Evolutionary conservation across 805 yeast genomes (phyloP), one percentile per base, ranked within the genome.

Genomic region (Nakazawaea ernobii): DNA sequence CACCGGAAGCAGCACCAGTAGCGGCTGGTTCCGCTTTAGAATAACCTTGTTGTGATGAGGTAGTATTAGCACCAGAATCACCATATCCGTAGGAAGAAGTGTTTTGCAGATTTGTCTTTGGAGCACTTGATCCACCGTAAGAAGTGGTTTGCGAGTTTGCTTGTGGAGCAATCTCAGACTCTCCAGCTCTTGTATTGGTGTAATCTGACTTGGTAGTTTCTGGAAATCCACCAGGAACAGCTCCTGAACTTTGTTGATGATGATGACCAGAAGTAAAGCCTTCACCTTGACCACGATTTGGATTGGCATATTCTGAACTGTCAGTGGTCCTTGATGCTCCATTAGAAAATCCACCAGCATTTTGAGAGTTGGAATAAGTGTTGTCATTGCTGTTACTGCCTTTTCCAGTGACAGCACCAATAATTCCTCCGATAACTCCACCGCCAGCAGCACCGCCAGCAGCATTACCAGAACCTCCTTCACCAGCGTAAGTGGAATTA

Each of bases 361-460:
- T 26, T 38, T 8, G n/a, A 3, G 15, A 13, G 1, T n/a, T 6
- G 7, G 30, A 6, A 3, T 13, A 8, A 10, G 2, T 17, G 17
- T 35, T 35, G 37, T 35, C 17, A 35, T 13, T 35, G 15, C 20
- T 17, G 15, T 13, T 35, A 8, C 41, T 26, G n/a, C 10, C 26
- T 13, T 30, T 36, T n/a, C 52, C 52, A 26, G 47, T 51, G n/a
- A 49, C 49, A 15, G 42, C 48, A 9, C 47, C 43, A 2, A 50
- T 30, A 27, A 43, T 17, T 15, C 47, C 44, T 11, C 48, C 51
- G 20, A 49, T 33, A 26, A 49, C 42, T 8, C 52, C 52, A 20
- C 43, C 43, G 13, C 35, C 42, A 29, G 37, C 37, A 41, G 30
- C 44, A 32, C 20, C 24, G 11, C 30, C 17, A 32, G 37, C 27